A percentile compares a stretch with the other conserved stretches of the same genome.
Conservation (phyloP, 2,329 filamentous ascomycete genomes). For the Celoporthe dispersa region DNA sequence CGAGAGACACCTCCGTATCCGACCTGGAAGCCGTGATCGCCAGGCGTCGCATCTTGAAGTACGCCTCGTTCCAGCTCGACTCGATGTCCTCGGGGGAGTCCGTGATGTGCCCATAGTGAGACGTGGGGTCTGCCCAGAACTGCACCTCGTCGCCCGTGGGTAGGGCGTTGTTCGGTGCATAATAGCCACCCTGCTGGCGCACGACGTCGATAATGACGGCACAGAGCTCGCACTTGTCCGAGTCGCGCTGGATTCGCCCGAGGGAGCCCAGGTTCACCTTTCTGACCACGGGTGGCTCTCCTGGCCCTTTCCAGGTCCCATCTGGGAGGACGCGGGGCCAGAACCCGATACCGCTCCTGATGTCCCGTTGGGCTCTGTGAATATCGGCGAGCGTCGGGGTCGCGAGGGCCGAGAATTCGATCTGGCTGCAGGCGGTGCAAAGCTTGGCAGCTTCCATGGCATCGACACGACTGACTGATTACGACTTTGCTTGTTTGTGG, state of each 20-base stretch:
- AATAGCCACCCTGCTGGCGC: not conserved
- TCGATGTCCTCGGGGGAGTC: not conserved
- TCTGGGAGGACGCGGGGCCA: conserved; percentile 4
- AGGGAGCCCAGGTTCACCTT: not conserved
- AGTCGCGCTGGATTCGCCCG: not conserved
- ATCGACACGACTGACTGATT: not conserved
- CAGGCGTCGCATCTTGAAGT: conserved; percentile 4
- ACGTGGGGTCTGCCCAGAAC: not conserved
- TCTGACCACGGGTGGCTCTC: not conserved
- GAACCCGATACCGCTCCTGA: not conserved
- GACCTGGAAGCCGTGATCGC: not conserved
- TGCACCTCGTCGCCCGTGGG: conserved; percentile 3
- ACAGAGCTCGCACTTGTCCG: not conserved
- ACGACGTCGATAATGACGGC: not conserved
- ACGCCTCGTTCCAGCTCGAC: conserved; percentile 3
- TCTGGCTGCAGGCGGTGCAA: not conserved
- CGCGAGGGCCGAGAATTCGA: conserved; percentile 4
- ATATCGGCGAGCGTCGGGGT: not conserved
- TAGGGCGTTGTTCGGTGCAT: not conserved
- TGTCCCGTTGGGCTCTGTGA: not conserved
- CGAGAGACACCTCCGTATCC: not conserved
- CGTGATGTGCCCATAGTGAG: not conserved
- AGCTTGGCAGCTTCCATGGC: not conserved
- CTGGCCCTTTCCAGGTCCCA: not conserved
- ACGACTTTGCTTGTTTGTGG: not conserved